Evolutionary conservation across 164 flowering plant species (phyloP), one percentile per base, ranked within the genome.

Genomic region (Vitis labrusca): DNA sequence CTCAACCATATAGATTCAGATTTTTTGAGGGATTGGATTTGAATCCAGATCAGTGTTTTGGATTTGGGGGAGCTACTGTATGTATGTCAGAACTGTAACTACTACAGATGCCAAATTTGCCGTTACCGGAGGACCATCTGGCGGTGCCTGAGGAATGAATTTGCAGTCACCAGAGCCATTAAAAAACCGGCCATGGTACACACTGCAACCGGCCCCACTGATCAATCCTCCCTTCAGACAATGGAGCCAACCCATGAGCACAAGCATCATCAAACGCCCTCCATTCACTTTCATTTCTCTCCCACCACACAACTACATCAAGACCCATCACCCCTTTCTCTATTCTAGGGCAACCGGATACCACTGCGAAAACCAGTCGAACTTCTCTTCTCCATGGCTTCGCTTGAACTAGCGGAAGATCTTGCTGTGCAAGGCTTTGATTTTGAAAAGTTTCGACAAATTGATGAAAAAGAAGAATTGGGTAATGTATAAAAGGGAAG

Each of bases 301-400:
- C 99, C 95, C 97, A 94, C 99, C 99, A 91, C 52, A 91, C 90
- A 60, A 92, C 99, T 69, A 94, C 75, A 65, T 94, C 99, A 50
- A 92, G 61, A 11, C 99, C 99, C 83, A 94, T 23, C 37, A 94
- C 88, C 67, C 66, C 37, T 79, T 81, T 75, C 90, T 85, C 85
- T 89, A 87, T 1, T 87, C 70, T 0, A 97, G 91, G 71, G 83
- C 80, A 3, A 94, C 30, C 3, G 97, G 91, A 64, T 90, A 94
- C 97, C 97, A 94, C 13, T 94, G 80, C 0, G 89, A 53, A 58
- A 70, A 92, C 97, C 98, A 94, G 69, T 92, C 94, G 57, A 92
- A 92, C 49, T 83, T 83, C 73, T 85, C 89, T 0, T 50, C 78
- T 76, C 64, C 11, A 27, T 19, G 61, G 77, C 59, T 50, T 82